These are phyloP conservation scores for Aureobasidium mangrovei DNA, from an alignment of 2,329 filamentous ascomycete genomes.

Conservation along the genomic window DNA sequence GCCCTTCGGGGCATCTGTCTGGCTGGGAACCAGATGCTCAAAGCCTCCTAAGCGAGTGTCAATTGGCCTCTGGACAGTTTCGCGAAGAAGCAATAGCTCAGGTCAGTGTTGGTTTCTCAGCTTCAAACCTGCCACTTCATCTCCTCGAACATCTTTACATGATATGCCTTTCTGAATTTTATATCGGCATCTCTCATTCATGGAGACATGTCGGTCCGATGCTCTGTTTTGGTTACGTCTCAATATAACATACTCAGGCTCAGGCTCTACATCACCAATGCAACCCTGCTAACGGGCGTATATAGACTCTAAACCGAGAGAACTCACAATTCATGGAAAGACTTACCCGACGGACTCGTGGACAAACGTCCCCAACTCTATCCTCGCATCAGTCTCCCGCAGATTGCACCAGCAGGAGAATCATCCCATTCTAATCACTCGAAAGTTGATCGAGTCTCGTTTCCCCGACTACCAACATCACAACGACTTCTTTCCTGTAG, in stretches of 20 bases:
- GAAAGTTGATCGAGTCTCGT: constrained; percentile 81
- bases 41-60: not conserved
- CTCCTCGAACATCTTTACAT: too few species aligned
- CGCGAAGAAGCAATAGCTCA: constrained; percentile 4
- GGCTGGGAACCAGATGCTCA: not conserved
- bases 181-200: too few species aligned
- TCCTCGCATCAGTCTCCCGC: constrained; percentile 64
- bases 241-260: too few species aligned
- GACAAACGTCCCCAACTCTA: constrained; percentile 74
- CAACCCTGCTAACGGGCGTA: not conserved
- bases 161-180: too few species aligned
- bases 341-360: constrained; percentile 64
- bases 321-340: constrained; percentile 49
- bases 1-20: not conserved
- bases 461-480: constrained; percentile 74
- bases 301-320: not conserved
- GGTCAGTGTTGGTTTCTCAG: constrained; percentile 4
- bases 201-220: not conserved
- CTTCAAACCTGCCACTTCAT: not conserved
- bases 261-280: not conserved
- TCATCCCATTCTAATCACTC: constrained; percentile 84
- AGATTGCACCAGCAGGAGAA: constrained; percentile 83
- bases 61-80: not conserved
- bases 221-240: not conserved
- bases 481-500: constrained; percentile 72